Conservation (phyloP, 805 yeast genomes). For the Saccharomyces eubayanus region DNA sequence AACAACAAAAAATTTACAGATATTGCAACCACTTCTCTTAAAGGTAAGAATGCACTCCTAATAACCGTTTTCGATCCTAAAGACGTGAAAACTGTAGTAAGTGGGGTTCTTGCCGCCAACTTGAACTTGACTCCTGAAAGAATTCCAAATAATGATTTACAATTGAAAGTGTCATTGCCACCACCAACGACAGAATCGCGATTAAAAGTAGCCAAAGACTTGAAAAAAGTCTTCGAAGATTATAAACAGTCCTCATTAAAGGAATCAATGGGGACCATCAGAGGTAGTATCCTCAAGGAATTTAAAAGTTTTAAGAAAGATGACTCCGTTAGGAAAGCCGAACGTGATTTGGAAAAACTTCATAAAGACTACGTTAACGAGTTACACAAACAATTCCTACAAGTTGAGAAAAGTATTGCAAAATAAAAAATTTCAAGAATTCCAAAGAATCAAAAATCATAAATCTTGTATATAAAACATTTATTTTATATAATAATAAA, state of each 20-base stretch:
- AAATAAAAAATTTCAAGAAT: constrained; percentile 6
- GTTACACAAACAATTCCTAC: constrained; percentile 47
- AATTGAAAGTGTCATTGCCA: constrained; percentile 66
- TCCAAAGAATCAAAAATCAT: not conserved
- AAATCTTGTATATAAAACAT: not conserved
- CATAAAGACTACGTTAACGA: constrained; percentile 57
- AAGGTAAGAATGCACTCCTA: constrained; percentile 55
- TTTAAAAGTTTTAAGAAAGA: constrained; percentile 43
- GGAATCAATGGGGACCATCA: constrained; percentile 46
- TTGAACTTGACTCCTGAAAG: constrained; percentile 74
- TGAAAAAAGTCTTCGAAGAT: constrained; percentile 61
- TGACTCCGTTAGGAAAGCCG: constrained; percentile 47
- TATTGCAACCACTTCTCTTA: constrained; percentile 62
- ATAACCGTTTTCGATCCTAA: constrained; percentile 86
- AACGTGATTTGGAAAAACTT: constrained; percentile 56
- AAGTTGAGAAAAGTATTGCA: constrained; percentile 41
- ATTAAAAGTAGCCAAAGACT: constrained; percentile 44
- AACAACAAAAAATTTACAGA: constrained; percentile 44
- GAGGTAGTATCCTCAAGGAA: constrained; percentile 51
- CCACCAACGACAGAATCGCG: constrained; percentile 62
- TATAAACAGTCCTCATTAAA: constrained; percentile 45
- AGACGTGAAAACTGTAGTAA: constrained; percentile 57
- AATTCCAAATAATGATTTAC: constrained; percentile 64
- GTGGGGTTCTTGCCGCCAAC: constrained; percentile 59
- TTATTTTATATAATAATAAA: not conserved